Conservation (phyloP, 1,284 basidiomycete species). For the Heterobasidion parviporum region DNA sequence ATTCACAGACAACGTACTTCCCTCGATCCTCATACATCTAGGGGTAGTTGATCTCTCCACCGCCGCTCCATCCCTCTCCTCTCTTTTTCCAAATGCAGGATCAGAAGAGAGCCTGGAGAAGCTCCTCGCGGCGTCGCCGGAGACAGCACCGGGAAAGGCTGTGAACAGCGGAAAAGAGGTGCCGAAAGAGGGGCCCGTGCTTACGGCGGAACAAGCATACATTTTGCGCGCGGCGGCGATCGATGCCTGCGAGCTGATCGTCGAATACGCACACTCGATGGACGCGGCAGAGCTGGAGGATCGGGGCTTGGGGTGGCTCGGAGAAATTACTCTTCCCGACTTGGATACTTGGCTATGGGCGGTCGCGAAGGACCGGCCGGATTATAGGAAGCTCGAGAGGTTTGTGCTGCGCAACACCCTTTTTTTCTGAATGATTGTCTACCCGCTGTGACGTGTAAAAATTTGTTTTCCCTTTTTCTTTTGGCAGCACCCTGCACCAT, state of each 20-base stretch:
- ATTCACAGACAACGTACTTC: conserved; percentile 83
- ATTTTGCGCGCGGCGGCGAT: conserved; percentile 75
- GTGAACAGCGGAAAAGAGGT: conserved; percentile 13
- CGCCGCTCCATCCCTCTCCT: conserved; percentile 24
- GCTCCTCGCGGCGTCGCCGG: conserved; percentile 27
- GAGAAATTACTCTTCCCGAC: conserved; percentile 46
- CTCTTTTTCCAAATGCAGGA: conserved; percentile 37
- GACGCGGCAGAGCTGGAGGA: conserved; percentile 21
- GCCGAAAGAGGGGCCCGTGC: conserved; percentile 54
- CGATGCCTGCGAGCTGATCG: conserved; percentile 65
- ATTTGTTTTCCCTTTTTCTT: background rate
- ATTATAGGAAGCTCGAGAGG: conserved; percentile 55
- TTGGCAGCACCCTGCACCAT: background rate
- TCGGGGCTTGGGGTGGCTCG: conserved; percentile 38
- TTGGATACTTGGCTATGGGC: conserved; percentile 73
- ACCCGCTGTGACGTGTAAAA: background rate
- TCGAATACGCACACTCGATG: conserved; percentile 43
- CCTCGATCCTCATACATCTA: conserved; percentile 73
- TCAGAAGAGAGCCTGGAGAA: conserved; percentile 26
- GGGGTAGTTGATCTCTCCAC: conserved; percentile 63
- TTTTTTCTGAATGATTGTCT: conserved; percentile 41
- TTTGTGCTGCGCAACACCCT: conserved; percentile 57
- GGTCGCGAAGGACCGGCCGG: conserved; percentile 63
- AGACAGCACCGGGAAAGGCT: conserved; percentile 11
- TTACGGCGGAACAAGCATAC: conserved; percentile 58